Evolutionary conservation across 169 alveolate species (phyloP).

Genomic region (Theileria annulata): DNA sequence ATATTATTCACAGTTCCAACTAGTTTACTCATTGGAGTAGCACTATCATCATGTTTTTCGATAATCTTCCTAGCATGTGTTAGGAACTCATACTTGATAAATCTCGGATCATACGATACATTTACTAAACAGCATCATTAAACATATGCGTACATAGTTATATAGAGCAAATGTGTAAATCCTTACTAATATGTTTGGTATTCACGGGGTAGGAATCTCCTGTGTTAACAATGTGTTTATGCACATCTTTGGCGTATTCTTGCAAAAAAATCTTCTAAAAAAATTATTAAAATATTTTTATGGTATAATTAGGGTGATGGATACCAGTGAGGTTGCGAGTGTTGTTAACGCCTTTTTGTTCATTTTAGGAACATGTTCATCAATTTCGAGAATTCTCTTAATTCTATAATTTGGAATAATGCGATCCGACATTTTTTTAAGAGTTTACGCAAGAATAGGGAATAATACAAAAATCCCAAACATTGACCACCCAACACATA

Average conservation of each 20-base stretch:
- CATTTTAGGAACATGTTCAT: constrained; percentile 45
- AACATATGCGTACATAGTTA: neutral
- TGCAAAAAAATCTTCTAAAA: constrained; percentile 27
- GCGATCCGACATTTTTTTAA: constrained; percentile 3
- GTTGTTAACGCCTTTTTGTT: constrained; percentile 41
- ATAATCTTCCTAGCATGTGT: constrained; percentile 25
- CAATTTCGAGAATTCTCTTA: constrained; percentile 37
- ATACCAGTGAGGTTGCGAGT: constrained; percentile 42
- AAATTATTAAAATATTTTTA: neutral
- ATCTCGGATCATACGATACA: constrained; percentile 44
- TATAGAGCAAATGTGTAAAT: neutral
- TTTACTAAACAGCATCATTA: constrained; percentile 10
- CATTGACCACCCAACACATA: neutral
- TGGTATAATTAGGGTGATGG: neutral
- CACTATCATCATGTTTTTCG: constrained; percentile 8
- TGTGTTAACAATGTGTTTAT: constrained; percentile 48
- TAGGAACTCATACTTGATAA: constrained; percentile 43
- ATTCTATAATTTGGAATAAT: constrained; percentile 29
- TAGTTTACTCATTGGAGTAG: neutral
- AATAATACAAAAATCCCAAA: neutral
- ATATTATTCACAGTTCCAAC: neutral
- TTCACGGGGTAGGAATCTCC: constrained; percentile 48
- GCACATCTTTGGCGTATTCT: constrained; percentile 39
- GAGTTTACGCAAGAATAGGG: neutral
- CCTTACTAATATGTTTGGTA: constrained; percentile 45